Evolutionary conservation across 2,329 filamentous ascomycete genomes (phyloP).

Genomic region (Tolypocladium paradoxum): DNA sequence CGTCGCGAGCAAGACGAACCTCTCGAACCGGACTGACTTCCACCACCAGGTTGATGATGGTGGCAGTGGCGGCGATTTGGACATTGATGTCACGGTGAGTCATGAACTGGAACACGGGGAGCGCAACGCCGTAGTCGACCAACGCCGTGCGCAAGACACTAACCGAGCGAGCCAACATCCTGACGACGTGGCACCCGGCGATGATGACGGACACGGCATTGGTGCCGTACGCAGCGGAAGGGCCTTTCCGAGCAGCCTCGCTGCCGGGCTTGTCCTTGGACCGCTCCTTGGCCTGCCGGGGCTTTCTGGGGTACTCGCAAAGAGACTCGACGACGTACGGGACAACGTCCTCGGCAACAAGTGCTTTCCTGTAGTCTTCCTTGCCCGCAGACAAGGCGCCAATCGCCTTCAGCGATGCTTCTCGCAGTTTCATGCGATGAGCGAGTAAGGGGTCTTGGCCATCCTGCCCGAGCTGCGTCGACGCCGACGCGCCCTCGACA

Average conservation of each 20-base stretch:
- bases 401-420: conserved; percentile 66
- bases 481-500: conserved; percentile 19
- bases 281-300: conserved; percentile 31
- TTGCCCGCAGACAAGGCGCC: conserved; percentile 73
- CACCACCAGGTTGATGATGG: conserved; percentile 73
- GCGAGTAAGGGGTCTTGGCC: conserved; percentile 49
- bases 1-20: conserved; percentile 31
- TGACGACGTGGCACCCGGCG: conserved; percentile 72
- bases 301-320: conserved; percentile 40
- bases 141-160: conserved; percentile 75
- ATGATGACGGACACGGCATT: conserved; percentile 73
- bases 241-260: conserved; percentile 15
- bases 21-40: conserved; percentile 88
- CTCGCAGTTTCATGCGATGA: conserved; percentile 67
- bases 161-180: conserved; percentile 76
- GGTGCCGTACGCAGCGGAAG: conserved; percentile 45
- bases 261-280: conserved; percentile 25
- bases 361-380: conserved; percentile 71
- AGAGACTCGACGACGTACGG: conserved; percentile 78
- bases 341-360: conserved; percentile 74
- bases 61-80: conserved; percentile 74
- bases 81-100: conserved; percentile 66
- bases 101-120: conserved; percentile 66
- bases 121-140: conserved; percentile 73
- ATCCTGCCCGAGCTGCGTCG: conserved; percentile 44